These are phyloP conservation scores for Straminergon stramineum DNA, from an alignment of 225 moss, liverwort and hornwort species.

Conservation along the genomic window DNA sequence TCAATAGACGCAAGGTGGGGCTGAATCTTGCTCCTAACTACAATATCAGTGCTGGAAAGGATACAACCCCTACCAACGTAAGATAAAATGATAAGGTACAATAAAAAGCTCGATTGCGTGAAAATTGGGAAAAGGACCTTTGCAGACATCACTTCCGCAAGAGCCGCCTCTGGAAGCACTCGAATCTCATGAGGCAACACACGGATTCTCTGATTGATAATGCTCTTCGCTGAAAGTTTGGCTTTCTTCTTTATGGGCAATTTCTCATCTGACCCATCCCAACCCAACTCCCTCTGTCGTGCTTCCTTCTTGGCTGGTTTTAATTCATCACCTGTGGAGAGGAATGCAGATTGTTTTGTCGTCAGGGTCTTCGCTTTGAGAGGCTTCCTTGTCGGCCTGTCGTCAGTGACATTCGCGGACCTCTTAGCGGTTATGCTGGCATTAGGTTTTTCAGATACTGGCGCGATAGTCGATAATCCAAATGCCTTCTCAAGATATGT, in stretches of 20 bases:
- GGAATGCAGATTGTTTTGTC: neutral
- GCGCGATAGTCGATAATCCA: neutral
- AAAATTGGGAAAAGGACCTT: slow-evolving; percentile 31
- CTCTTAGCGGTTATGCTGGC: neutral
- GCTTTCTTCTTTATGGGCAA: slow-evolving; percentile 23
- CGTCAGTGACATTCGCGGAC: neutral
- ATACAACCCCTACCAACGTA: neutral
- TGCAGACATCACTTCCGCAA: slow-evolving; percentile 62
- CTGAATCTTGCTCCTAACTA: neutral
- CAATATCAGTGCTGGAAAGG: neutral
- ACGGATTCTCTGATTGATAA: slow-evolving; percentile 33
- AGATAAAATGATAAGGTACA: neutral
- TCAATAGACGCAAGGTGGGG: neutral
- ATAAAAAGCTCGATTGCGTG: neutral
- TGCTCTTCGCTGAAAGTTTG: slow-evolving; percentile 32
- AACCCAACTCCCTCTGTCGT: slow-evolving; percentile 23
- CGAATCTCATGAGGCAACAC: slow-evolving; percentile 26
- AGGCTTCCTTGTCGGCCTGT: neutral
- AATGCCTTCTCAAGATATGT: slow-evolving; percentile 8
- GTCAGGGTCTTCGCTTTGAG: neutral
- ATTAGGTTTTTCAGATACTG: neutral
- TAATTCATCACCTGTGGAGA: slow-evolving; percentile 16
- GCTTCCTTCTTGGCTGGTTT: slow-evolving; percentile 32
- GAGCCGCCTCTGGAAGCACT: slow-evolving; percentile 58
- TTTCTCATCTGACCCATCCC: slow-evolving; percentile 22